A percentile compares a stretch with the other conserved stretches of the same genome.
Conservation (phyloP, 176 grass and related monocot genomes). For the Eragrostis nindensis region DNA sequence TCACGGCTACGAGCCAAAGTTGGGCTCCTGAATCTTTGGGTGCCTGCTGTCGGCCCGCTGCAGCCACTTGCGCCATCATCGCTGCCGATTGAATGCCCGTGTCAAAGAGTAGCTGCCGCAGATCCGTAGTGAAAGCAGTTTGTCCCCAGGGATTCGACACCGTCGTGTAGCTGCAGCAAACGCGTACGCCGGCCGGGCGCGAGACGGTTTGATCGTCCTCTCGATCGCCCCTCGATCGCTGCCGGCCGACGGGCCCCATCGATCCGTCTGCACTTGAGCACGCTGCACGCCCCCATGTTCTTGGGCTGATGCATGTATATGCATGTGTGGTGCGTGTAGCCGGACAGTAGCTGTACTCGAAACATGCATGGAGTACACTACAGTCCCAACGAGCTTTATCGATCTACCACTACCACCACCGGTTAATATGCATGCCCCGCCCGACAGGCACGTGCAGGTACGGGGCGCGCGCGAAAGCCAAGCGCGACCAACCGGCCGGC, state of each 20-base stretch:
- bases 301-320: background rate
- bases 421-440: background rate
- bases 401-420: background rate
- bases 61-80: conserved; percentile 19
- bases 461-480: conserved; percentile 42
- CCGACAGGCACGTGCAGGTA: conserved; percentile 6
- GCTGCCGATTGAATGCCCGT: conserved; percentile 37
- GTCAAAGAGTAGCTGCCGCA: conserved; percentile 31
- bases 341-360: background rate
- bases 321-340: background rate
- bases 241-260: background rate
- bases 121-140: conserved; percentile 38
- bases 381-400: background rate
- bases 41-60: background rate
- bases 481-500: conserved; percentile 40
- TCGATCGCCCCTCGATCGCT: background rate
- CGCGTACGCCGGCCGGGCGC: background rate
- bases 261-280: conserved; percentile 4
- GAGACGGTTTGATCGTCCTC: background rate
- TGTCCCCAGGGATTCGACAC: background rate
- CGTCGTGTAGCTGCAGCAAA: background rate
- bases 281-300: conserved; percentile 18
- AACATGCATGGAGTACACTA: no score
- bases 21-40: background rate
- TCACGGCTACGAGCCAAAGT: background rate